phyloP scores from a whole-genome alignment of 2,329 filamentous ascomycete species.

The Calonectria hongkongensis region DNA sequence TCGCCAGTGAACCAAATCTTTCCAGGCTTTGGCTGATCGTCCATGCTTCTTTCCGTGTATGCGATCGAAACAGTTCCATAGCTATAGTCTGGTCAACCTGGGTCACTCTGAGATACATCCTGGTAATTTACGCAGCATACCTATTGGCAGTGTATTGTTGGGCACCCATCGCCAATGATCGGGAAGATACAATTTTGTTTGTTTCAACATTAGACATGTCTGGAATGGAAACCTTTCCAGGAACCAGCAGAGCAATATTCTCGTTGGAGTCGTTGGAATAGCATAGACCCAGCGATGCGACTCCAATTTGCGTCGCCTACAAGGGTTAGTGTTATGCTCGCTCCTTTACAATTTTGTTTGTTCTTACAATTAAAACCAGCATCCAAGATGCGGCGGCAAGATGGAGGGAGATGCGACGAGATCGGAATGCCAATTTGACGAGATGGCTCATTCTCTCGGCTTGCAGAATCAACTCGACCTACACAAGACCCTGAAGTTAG shows the following conservation, averaged over 20 bases:
- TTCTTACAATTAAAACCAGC: slow-evolving; percentile 41
- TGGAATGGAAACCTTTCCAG: slow-evolving; percentile 61
- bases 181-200: slow-evolving; percentile 52
- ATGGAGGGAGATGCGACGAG: slow-evolving; percentile 43
- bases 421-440: slow-evolving; percentile 43
- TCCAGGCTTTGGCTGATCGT: slow-evolving; percentile 55
- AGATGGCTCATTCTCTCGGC: slow-evolving; percentile 50
- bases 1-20: slow-evolving; percentile 57
- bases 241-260: slow-evolving; percentile 55
- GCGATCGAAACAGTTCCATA: slow-evolving; percentile 63
- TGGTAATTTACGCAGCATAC: slow-evolving; percentile 43
- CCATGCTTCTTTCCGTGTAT: slow-evolving; percentile 47
- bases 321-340: background rate
- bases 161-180: slow-evolving; percentile 53
- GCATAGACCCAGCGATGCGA: slow-evolving; percentile 65
- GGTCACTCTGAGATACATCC: fast-evolving
- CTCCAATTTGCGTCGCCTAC: slow-evolving; percentile 64
- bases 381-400: slow-evolving; percentile 46
- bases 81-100: slow-evolving; percentile 46
- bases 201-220: slow-evolving; percentile 61
- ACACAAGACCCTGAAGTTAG: background rate
- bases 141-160: slow-evolving; percentile 66
- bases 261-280: slow-evolving; percentile 65
- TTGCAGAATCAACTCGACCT: slow-evolving; percentile 48
- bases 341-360: no score